Evolutionary conservation across 352 stramenopile species (phyloP).

Genomic region (Phytophthora sp.): DNA sequence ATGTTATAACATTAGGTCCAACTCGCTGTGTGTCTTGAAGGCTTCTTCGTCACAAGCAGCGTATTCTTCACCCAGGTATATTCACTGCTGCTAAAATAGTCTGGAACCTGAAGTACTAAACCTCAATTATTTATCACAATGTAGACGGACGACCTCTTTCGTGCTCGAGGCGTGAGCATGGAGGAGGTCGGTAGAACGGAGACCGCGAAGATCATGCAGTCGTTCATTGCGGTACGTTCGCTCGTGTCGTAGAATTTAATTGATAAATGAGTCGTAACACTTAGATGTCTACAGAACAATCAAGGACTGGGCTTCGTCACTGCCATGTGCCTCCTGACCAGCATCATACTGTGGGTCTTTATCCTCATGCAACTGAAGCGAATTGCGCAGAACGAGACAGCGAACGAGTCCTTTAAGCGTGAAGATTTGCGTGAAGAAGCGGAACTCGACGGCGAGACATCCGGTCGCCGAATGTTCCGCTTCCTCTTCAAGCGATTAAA

Average conservation of each 20-base stretch:
- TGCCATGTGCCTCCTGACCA: constrained; percentile 63
- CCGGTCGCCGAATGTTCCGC: constrained; percentile 47
- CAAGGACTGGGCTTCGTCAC: constrained; percentile 74
- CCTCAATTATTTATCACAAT: background rate
- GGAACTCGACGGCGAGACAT: constrained; percentile 51
- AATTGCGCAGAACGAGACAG: constrained; percentile 75
- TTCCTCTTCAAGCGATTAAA: constrained; percentile 55
- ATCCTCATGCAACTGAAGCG: constrained; percentile 77
- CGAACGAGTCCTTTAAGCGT: constrained; percentile 86
- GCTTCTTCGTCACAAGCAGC: constrained; percentile 56
- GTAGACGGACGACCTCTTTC: constrained; percentile 51
- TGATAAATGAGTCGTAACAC: constrained; percentile 1
- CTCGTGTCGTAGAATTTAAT: background rate
- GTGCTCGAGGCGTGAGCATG: constrained; percentile 23
- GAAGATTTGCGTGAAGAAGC: constrained; percentile 72
- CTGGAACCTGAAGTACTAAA: constrained; percentile 1
- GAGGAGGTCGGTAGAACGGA: constrained; percentile 30
- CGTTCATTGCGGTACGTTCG: constrained; percentile 52
- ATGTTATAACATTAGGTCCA: constrained; percentile 50
- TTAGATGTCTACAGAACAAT: constrained; percentile 48
- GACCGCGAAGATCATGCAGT: constrained; percentile 51
- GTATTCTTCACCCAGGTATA: constrained; percentile 60
- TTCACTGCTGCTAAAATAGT: too few species aligned
- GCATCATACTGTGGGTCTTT: constrained; percentile 72
- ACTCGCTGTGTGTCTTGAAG: constrained; percentile 54